phyloP scores from a whole-genome alignment of 1,139 yeast species.

The Meyerozyma guilliermondii region DNA sequence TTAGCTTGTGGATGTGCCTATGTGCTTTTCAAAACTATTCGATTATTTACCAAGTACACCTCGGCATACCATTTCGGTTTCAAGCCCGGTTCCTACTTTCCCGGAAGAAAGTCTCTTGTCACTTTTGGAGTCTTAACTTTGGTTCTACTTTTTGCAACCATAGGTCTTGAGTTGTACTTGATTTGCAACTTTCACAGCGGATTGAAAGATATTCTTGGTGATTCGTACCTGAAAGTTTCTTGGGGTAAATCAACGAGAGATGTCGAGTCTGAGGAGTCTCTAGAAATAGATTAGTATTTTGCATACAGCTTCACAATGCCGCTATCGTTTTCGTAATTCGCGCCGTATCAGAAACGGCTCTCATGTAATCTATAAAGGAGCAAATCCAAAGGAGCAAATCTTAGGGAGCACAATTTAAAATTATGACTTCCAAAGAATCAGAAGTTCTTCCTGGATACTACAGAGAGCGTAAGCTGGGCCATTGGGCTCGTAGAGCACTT shows the following conservation, averaged over 20 bases:
- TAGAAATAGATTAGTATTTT: neutral
- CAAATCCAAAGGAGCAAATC: neutral
- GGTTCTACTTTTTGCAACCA: slow-evolving; percentile 32
- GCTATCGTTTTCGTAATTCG: neutral
- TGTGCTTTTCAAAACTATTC: slow-evolving; percentile 44
- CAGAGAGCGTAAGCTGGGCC: neutral
- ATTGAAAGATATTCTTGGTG: slow-evolving; percentile 10
- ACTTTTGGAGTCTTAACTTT: slow-evolving; percentile 46
- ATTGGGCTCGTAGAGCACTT: neutral
- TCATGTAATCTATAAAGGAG: neutral
- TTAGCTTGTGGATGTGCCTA: slow-evolving; percentile 45
- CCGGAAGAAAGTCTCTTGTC: slow-evolving; percentile 45
- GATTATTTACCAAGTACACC: slow-evolving; percentile 43
- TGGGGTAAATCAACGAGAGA: neutral
- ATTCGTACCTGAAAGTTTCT: neutral
- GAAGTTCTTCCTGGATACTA: neutral
- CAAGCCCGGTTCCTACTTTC: slow-evolving; percentile 33
- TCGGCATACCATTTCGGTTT: slow-evolving; percentile 16
- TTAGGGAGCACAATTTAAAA: neutral
- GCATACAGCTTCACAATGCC: neutral
- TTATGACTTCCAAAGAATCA: neutral
- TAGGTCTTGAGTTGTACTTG: slow-evolving; percentile 31
- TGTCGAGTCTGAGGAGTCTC: neutral
- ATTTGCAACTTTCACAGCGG: slow-evolving; percentile 38
- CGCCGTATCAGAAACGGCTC: neutral